Evolutionary conservation across 2,329 filamentous ascomycete species (phyloP), one percentile per base, ranked within the genome.

Genomic region (Gyromitra esculenta): DNA sequence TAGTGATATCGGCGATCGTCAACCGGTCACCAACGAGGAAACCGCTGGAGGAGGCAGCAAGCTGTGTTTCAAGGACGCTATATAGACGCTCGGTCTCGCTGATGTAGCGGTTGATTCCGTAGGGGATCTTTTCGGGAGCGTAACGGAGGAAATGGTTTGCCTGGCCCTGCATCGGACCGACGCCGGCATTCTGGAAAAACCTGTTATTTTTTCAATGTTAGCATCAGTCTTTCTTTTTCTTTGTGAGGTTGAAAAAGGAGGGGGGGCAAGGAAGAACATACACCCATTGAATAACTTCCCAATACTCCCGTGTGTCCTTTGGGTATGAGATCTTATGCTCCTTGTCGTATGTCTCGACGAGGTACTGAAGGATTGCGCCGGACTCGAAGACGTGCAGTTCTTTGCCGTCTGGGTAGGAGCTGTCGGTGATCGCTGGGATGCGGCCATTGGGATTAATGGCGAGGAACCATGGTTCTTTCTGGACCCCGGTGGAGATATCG

Each of bases 1-100:
- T 89, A 54, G 92, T 86, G 76, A 97, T 92, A 82, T 97, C 94
- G 1, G 92, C 93, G 79, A 92, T 89, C 56, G 91, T 93, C 77
- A 87, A 85, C 78, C 88, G 88, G 82, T 92, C 88, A 45, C 91
- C 92, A 57, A 91, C 89, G 11, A 91, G 84, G 82, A 86, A 91
- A 11, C 87, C 88, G 0, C 81, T 97, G 96, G 72, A 92, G 88
- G 62, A 85, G 86, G 84, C 97, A 97, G 84, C 97, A 93, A 83
- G 96, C 94, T 67, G 92, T 88, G 83, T 96, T 92, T 88, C 85
- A 39, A 88, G 76, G 0, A 88, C 85, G 5, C 82, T 81, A 2
- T 84, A 82, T 0, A 88, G 84, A 2, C 87, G 84, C n/a, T 83
- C 82, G 15, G 85, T 82, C 80, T 88, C 86, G 9, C 84, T 82